These are phyloP conservation scores for Clarireedia hainanense DNA, from an alignment of 2,329 filamentous ascomycete species.

Conservation along the genomic window DNA sequence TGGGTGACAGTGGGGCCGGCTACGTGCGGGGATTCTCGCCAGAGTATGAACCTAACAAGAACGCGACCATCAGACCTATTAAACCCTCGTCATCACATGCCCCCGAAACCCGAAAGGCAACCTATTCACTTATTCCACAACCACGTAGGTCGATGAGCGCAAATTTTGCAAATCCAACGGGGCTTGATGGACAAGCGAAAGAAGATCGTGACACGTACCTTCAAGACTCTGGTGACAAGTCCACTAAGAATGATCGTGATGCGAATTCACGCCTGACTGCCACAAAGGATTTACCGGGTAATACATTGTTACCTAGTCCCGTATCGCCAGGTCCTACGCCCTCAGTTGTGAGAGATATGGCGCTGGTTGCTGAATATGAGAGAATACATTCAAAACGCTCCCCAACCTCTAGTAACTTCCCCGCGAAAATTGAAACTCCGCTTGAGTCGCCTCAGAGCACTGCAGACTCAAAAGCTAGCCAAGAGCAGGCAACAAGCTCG, in stretches of 20 bases:
- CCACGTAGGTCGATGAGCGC: constrained; percentile 13
- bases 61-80: constrained; percentile 63
- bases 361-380: constrained; percentile 25
- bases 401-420: constrained; percentile 10
- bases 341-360: constrained; percentile 24
- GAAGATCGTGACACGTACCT: constrained; percentile 38
- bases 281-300: constrained; percentile 9
- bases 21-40: constrained; percentile 58
- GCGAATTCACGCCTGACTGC: constrained; percentile 24
- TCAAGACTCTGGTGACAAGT: constrained; percentile 37
- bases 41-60: constrained; percentile 65
- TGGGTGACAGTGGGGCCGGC: constrained; percentile 15
- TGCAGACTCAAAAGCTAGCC: constrained; percentile 12
- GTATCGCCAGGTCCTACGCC: constrained; percentile 10
- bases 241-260: constrained; percentile 38
- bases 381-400: constrained; percentile 21
- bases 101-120: constrained; percentile 1
- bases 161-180: constrained; percentile 2
- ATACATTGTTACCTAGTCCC: constrained; percentile 8
- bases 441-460: constrained; percentile 17
- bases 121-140: constrained; percentile 11
- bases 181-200: constrained; percentile 21
- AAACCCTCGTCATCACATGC: constrained; percentile 4
- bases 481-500: constrained; percentile 10
- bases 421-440: not conserved